A percentile compares a stretch with the other conserved stretches of the same genome.
Evolutionary conservation across 2,329 filamentous ascomycete genomes (phyloP).

Genomic region (Verticillium albo-atrum): DNA sequence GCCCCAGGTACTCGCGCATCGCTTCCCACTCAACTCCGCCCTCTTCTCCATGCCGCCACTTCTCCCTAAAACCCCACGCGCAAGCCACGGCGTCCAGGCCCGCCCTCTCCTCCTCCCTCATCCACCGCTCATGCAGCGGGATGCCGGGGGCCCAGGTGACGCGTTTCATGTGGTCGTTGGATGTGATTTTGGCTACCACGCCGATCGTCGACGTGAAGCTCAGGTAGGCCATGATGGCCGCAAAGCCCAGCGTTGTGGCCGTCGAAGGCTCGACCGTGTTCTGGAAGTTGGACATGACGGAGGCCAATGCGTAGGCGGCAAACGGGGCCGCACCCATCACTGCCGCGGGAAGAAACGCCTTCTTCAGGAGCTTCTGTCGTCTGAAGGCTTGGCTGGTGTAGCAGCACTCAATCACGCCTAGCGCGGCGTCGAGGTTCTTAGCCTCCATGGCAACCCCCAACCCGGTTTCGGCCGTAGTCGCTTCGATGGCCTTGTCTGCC

Average conservation of each 20-base stretch:
- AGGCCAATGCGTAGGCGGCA: constrained; percentile 66
- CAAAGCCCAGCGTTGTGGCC: constrained; percentile 75
- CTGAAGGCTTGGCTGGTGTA: constrained; percentile 64
- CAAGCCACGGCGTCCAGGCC: constrained; percentile 82
- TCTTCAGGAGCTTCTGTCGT: constrained; percentile 62
- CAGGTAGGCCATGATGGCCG: constrained; percentile 78
- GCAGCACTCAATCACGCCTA: constrained; percentile 68
- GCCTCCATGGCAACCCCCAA: constrained; percentile 75
- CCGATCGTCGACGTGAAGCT: constrained; percentile 78
- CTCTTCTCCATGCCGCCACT: constrained; percentile 78
- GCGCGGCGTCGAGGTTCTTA: constrained; percentile 71
- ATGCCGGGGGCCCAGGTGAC: constrained; percentile 87
- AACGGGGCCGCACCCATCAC: constrained; percentile 56
- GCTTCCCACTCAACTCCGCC: constrained; percentile 86
- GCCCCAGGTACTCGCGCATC: constrained; percentile 75
- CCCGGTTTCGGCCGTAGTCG: constrained; percentile 66
- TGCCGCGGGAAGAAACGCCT: constrained; percentile 55
- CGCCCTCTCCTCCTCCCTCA: constrained; percentile 84
- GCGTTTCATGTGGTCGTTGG: constrained; percentile 92
- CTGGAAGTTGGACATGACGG: constrained; percentile 62
- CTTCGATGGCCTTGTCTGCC: constrained; percentile 66
- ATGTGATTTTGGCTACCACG: constrained; percentile 76
- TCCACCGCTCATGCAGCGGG: constrained; percentile 75
- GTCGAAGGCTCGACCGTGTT: constrained; percentile 70
- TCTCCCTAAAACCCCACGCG: constrained; percentile 88